A percentile compares a stretch with the other conserved stretches of the same genome.
Evolutionary conservation across 768 basidiomycete genomes (phyloP).

Genomic region (Macrolepiota dolichaula): DNA sequence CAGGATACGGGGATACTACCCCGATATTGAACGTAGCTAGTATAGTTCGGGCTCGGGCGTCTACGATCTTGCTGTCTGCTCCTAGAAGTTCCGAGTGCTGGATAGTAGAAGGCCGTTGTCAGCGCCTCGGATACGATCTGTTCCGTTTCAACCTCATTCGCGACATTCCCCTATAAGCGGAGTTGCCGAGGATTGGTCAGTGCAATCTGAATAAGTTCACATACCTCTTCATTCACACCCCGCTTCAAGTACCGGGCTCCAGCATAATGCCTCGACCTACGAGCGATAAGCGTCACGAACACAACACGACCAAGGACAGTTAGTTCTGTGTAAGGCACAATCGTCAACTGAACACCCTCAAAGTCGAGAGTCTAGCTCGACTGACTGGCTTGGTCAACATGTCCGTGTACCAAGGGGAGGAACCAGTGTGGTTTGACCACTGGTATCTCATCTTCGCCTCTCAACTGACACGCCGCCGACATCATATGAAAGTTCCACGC

Average conservation of each 20-base stretch:
- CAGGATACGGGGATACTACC: conserved; percentile 96
- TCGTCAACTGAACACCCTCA: background rate
- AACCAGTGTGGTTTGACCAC: conserved; percentile 74
- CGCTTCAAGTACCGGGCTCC: conserved; percentile 93
- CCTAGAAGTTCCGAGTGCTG: conserved; percentile 34
- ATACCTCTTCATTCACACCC: conserved; percentile 89
- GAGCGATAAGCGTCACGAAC: conserved; percentile 92
- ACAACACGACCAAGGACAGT: conserved; percentile 87
- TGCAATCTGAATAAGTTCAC: conserved; percentile 1
- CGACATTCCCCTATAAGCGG: conserved; percentile 80
- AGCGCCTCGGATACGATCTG: conserved; percentile 92
- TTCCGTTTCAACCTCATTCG: conserved; percentile 98
- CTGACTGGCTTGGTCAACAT: conserved; percentile 98
- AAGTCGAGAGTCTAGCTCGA: background rate
- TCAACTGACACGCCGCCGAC: conserved; percentile 52
- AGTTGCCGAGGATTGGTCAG: background rate
- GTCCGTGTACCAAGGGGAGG: conserved; percentile 89
- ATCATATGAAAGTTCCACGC: conserved; percentile 96
- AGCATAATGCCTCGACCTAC: conserved; percentile 92
- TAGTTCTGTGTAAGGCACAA: conserved; percentile 69
- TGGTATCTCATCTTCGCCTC: conserved; percentile 26
- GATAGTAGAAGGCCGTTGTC: conserved; percentile 87
- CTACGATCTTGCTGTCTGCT: conserved; percentile 31
- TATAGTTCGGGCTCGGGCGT: conserved; percentile 80
- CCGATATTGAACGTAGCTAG: conserved; percentile 95